A percentile compares a stretch with the other conserved stretches of the same genome.
phyloP scores from a whole-genome alignment of 352 stramenopile genomes.

The Pythium volutum region DNA sequence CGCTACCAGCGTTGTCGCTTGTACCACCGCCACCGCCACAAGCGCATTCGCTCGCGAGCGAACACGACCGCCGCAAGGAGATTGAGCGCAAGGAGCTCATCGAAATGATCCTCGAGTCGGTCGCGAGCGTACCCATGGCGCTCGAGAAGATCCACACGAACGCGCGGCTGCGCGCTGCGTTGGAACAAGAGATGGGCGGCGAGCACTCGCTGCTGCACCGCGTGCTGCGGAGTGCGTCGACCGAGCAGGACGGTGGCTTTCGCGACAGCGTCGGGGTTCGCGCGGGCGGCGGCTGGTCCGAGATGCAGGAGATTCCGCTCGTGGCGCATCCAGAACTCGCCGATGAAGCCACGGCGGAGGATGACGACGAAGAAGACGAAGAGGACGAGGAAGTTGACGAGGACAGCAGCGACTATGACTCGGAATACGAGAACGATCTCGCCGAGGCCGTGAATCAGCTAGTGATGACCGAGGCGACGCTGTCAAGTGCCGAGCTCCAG shows the following conservation, averaged over 20 bases:
- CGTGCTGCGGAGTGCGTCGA: constrained; percentile 29
- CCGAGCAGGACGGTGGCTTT: neutral
- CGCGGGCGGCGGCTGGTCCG: neutral
- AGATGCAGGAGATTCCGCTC: neutral
- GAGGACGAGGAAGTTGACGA: constrained; percentile 12
- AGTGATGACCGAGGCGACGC: constrained; percentile 58
- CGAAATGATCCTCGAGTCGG: constrained; percentile 73
- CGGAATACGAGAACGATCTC: constrained; percentile 71
- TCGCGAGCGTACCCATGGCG: constrained; percentile 66
- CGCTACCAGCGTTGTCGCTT: neutral
- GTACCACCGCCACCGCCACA: neutral
- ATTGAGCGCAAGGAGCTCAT: constrained; percentile 62
- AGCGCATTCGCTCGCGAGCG: constrained; percentile 5
- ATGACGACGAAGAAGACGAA: neutral
- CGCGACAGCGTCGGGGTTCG: neutral
- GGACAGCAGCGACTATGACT: constrained; percentile 52
- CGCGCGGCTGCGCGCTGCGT: constrained; percentile 50
- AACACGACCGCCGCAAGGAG: constrained; percentile 52
- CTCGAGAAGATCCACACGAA: constrained; percentile 72
- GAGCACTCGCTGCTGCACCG: constrained; percentile 46
- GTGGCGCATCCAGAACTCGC: neutral
- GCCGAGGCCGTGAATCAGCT: constrained; percentile 65
- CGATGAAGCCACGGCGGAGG: neutral
- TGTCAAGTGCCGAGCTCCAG: constrained; percentile 45
- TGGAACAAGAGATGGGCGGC: constrained; percentile 55